These are phyloP conservation scores for Prunus salicina DNA, from an alignment of 306 rosid species.

Conservation along the genomic window DNA sequence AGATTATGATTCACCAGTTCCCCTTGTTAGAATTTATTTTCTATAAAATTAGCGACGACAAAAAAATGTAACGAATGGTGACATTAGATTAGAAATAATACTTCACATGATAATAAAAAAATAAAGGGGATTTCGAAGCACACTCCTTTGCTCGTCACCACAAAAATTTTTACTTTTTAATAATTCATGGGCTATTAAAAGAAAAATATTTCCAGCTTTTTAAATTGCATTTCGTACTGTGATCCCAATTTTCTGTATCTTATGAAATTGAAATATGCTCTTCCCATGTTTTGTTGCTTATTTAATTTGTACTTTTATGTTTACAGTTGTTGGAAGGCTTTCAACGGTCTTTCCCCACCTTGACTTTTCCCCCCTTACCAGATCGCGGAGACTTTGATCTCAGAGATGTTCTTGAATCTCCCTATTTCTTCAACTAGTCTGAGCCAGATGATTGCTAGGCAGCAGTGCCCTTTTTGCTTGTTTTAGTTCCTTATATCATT, in stretches of 20 bases:
- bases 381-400: conserved; percentile 86
- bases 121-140: neutral
- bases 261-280: neutral
- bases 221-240: no score
- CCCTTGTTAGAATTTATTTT: neutral
- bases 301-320: conserved; percentile 7
- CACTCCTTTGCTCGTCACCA: neutral
- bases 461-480: conserved; percentile 20
- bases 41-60: neutral
- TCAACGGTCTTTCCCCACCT: conserved; percentile 57
- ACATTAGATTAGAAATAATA: neutral
- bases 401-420: conserved; percentile 63
- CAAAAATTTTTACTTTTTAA: no score
- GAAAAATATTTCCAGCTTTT: no score
- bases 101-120: neutral
- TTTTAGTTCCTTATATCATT: conserved; percentile 25
- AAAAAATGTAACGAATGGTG: neutral
- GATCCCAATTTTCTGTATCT: no score
- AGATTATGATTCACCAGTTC: neutral
- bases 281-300: neutral
- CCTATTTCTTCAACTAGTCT: conserved; percentile 80
- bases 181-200: no score
- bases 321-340: conserved; percentile 72
- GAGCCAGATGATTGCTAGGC: conserved; percentile 1
- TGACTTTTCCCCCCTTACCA: conserved; percentile 71